Conservation (phyloP, 1,284 basidiomycete genomes). For the Cutaneotrichosporon sp. region DNA sequence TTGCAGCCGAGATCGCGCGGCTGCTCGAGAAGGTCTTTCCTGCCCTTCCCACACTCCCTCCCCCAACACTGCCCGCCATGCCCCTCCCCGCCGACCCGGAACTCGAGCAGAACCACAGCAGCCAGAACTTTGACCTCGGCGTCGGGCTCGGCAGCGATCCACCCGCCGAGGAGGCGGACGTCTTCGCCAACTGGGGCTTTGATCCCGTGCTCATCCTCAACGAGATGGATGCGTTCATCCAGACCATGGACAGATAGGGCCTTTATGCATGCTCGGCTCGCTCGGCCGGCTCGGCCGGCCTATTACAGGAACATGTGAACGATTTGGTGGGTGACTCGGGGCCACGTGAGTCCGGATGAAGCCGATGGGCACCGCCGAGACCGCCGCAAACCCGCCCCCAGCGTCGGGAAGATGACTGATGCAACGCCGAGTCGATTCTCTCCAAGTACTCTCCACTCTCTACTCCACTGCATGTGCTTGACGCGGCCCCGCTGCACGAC, state of each 20-base stretch:
- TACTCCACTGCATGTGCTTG: background rate
- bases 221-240: slow-evolving; percentile 13
- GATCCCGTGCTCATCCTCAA: slow-evolving; percentile 15
- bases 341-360: background rate
- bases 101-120: background rate
- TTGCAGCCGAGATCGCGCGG: slow-evolving; percentile 6
- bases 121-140: background rate
- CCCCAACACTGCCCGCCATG: background rate
- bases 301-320: background rate
- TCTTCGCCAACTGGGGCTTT: slow-evolving; percentile 19
- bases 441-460: background rate
- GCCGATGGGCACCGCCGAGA: background rate
- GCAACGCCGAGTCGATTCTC: background rate
- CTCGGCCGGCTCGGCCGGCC: background rate
- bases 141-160: background rate
- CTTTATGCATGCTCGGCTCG: background rate
- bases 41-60: background rate
- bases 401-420: background rate
- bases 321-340: no score
- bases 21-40: slow-evolving; percentile 12
- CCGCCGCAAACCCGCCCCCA: background rate
- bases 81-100: background rate
- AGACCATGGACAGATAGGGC: slow-evolving; percentile 2
- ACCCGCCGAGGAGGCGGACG: slow-evolving; percentile 1
- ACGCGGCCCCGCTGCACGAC: no score